Evolutionary conservation across 164 flowering plant species (phyloP), one percentile per base, ranked within the genome.

Genomic region (Umbilicus rupestris): DNA sequence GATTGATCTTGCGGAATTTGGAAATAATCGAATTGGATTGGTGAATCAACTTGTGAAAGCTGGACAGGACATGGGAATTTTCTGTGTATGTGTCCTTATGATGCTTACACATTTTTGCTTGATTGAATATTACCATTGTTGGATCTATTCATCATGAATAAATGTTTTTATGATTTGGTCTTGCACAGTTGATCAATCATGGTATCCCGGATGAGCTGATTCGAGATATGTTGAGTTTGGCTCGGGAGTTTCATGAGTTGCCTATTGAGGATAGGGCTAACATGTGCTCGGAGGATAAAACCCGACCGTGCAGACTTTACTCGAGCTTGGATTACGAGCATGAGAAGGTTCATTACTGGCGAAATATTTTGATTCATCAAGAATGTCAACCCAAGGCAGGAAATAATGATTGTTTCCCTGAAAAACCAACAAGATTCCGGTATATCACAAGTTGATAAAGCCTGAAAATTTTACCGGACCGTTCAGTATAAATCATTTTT

Each of bases 41-140:
- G 41, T 70, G 29, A 62, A 70, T 24, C 74, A 76, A 29, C 66
- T 76, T 33, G 0, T 66, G 5, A 63, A 74, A 42, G 79, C 79
- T 16, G 39, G 75, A 63, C 72, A 76, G 5, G 62, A 57, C 14
- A 9, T 1, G 0, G 62, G 62, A 14, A 11, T 35, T 35, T 35
- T 35, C 37, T 35, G 4, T 35, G 37, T 35, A 35, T 35, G 37
- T 35, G 7, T 35, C 7, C 37, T 35, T 35, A 3, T 35, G 7
- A 35, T 0, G 7, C 37, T 33, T 35, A n/a, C n/a, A n/a, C 7
- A 35, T 7, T 35, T 35, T 35, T 35, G 7, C 37, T 3, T 35
- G 37, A 35, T 35, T 35, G 0, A 35, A 0, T 35, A 35, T 3
- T 35, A 7, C 4, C 4, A 35, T 5, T 35, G 0, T 35, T 3